Conservation (phyloP, 2,329 filamentous ascomycete genomes). For the Aspergillus glaucus region DNA sequence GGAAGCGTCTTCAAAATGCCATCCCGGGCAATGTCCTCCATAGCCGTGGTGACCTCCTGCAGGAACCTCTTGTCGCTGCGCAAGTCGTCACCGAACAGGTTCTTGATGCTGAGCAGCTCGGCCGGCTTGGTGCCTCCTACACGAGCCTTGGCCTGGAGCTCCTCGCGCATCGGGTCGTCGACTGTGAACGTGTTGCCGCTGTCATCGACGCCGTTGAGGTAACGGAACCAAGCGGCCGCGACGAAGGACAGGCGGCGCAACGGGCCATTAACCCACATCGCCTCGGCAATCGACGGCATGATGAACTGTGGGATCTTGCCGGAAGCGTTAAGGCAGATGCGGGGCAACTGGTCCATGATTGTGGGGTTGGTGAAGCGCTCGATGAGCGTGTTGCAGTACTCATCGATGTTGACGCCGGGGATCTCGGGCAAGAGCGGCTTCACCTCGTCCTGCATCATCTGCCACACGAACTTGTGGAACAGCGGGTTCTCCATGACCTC, state of each 20-base stretch:
- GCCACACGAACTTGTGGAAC: constrained; percentile 45
- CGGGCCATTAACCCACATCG: constrained; percentile 42
- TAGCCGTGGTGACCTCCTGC: constrained; percentile 41
- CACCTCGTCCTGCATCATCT: constrained; percentile 53
- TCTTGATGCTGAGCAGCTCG: constrained; percentile 42
- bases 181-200: constrained; percentile 34
- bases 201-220: constrained; percentile 48
- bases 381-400: constrained; percentile 49
- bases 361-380: constrained; percentile 53
- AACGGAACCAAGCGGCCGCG: constrained; percentile 47
- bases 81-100: constrained; percentile 48
- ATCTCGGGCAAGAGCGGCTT: constrained; percentile 49
- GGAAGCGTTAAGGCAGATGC: constrained; percentile 47
- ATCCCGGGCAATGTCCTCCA: constrained; percentile 43
- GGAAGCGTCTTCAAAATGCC: constrained; percentile 46
- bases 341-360: constrained; percentile 51
- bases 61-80: constrained; percentile 45
- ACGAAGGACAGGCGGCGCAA: constrained; percentile 46
- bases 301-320: constrained; percentile 49
- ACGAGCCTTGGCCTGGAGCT: constrained; percentile 43
- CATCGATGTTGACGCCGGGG: constrained; percentile 45
- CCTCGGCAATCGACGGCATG: constrained; percentile 34
- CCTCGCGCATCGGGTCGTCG: constrained; percentile 47
- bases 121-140: constrained; percentile 39
- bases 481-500: constrained; percentile 48